Evolutionary conservation across 352 stramenopile genomes (phyloP).

Genomic region (Globisporangium paddicum): DNA sequence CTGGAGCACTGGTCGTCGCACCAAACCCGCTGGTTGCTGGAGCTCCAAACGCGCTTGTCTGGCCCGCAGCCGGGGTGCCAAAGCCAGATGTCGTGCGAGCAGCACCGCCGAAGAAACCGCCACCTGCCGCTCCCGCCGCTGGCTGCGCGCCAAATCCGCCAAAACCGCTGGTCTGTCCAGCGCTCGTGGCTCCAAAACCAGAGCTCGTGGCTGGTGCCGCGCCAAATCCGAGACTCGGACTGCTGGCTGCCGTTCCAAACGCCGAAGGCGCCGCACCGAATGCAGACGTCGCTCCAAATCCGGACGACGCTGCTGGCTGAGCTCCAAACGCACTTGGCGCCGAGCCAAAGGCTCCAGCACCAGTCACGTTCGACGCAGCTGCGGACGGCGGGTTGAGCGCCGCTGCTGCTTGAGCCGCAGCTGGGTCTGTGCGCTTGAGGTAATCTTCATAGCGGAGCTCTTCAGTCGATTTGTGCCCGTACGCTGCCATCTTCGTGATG

Average conservation of each 20-base stretch:
- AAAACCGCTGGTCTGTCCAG: conserved; percentile 21
- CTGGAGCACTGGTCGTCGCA: conserved; percentile 16
- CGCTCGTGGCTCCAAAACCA: conserved; percentile 20
- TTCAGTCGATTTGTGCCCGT: conserved; percentile 35
- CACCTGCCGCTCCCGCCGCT: conserved; percentile 23
- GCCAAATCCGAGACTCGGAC: conserved; percentile 34
- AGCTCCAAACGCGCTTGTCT: conserved; percentile 3
- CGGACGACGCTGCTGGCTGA: conserved; percentile 23
- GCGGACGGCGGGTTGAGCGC: conserved; percentile 38
- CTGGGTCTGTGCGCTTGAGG: conserved; percentile 31
- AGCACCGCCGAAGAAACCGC: conserved; percentile 33
- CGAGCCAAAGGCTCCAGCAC: conserved; percentile 37
- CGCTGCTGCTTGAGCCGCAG: conserved; percentile 28
- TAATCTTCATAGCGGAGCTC: conserved; percentile 45
- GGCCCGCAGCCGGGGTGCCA: conserved; percentile 24
- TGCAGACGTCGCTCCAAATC: conserved; percentile 34
- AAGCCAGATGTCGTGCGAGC: conserved; percentile 23
- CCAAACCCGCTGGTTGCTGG: conserved; percentile 34
- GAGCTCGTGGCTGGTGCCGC: conserved; percentile 7
- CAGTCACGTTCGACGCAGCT: conserved; percentile 22
- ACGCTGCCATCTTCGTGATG: conserved; percentile 35
- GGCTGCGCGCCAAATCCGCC: conserved; percentile 50
- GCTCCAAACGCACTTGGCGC: conserved; percentile 21
- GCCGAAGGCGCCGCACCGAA: conserved; percentile 27
- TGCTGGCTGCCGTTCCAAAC: conserved; percentile 28